Conservation (phyloP, 495 filamentous ascomycete genomes). For the Penicillium herquei region DNA sequence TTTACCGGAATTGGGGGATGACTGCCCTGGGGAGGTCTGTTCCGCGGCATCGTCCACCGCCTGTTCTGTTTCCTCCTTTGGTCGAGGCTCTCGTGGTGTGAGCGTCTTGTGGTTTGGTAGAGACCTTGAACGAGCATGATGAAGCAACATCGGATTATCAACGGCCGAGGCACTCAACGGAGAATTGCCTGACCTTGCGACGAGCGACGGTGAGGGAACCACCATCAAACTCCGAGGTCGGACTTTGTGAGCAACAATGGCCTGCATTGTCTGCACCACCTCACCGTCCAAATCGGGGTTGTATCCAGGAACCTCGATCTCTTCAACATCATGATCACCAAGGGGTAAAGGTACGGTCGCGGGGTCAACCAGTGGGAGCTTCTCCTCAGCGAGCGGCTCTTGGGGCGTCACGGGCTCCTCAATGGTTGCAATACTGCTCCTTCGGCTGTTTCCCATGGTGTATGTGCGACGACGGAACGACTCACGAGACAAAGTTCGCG, state of each 20-base stretch:
- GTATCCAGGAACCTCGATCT: constrained; percentile 71
- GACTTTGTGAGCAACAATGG: constrained; percentile 44
- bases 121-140: constrained; percentile 55
- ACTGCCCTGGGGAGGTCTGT: constrained; percentile 9
- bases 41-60: neutral
- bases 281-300: constrained; percentile 58
- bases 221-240: constrained; percentile 66
- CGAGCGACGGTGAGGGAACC: constrained; percentile 37
- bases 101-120: constrained; percentile 38
- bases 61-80: constrained; percentile 17
- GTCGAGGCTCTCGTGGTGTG: constrained; percentile 13
- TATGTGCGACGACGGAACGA: constrained; percentile 40
- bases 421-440: constrained; percentile 38
- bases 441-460: constrained; percentile 29
- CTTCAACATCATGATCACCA: constrained; percentile 64
- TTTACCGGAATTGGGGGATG: constrained; percentile 20
- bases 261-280: constrained; percentile 50
- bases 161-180: constrained; percentile 30
- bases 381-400: constrained; percentile 16
- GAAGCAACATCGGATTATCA: constrained; percentile 17
- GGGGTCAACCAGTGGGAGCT: constrained; percentile 41
- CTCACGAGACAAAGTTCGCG: constrained; percentile 42
- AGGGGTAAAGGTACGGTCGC: constrained; percentile 63
- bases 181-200: constrained; percentile 36
- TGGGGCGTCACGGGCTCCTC: constrained; percentile 32